Conservation (phyloP, 495 filamentous ascomycete genomes). For the Aspergillus saccharolyticus region DNA sequence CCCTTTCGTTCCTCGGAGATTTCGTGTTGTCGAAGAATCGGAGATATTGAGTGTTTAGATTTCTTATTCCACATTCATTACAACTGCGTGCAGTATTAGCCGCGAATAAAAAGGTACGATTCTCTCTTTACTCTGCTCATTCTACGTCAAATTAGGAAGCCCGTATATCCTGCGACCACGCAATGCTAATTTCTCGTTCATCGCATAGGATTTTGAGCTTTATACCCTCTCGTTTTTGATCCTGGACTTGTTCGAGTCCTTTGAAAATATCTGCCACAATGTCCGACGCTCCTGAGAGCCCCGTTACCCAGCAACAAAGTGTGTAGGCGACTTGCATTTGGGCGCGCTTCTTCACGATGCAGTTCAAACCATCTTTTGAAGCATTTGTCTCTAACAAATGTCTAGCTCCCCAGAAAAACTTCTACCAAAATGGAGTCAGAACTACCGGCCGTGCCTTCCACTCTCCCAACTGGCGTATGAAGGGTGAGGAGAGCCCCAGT, state of each 20-base stretch:
- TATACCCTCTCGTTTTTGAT: neutral
- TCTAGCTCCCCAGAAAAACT: slow-evolving; percentile 33
- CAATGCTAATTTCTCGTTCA: slow-evolving; percentile 1
- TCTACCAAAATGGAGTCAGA: slow-evolving; percentile 36
- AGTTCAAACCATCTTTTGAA: neutral
- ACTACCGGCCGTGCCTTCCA: slow-evolving; percentile 43
- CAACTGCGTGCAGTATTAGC: neutral
- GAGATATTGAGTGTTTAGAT: neutral
- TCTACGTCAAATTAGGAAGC: slow-evolving; percentile 8
- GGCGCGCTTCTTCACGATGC: slow-evolving; percentile 11
- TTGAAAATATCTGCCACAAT: slow-evolving; percentile 18
- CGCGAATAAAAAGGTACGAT: neutral
- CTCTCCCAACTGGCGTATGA: slow-evolving; percentile 44
- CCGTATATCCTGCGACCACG: slow-evolving; percentile 4
- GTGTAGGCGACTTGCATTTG: slow-evolving; percentile 23
- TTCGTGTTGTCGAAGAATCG: neutral
- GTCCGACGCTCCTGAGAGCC: slow-evolving; percentile 33
- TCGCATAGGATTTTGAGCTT: slow-evolving; percentile 2
- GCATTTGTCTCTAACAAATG: slow-evolving; percentile 17
- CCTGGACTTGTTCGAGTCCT: neutral
- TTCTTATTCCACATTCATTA: neutral
- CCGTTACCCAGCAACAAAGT: slow-evolving; percentile 34
- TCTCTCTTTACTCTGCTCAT: neutral
- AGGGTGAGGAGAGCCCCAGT: slow-evolving; percentile 31
- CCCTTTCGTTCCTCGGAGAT: neutral